phyloP scores from a whole-genome alignment of 2,329 filamentous ascomycete genomes.

The Grosmannia serpens region DNA sequence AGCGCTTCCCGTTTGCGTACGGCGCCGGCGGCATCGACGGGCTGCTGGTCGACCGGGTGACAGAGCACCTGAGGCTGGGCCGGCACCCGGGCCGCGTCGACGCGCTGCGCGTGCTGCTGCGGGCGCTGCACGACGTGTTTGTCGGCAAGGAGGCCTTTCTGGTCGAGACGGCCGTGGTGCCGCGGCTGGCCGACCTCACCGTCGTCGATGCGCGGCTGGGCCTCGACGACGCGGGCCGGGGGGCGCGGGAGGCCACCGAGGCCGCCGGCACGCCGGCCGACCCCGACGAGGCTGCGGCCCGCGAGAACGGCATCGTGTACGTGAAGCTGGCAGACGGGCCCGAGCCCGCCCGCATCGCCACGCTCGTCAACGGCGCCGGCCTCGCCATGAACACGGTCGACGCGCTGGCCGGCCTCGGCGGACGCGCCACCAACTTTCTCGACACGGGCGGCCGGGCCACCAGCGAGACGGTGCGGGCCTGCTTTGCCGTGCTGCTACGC shows the following conservation, averaged over 20 bases:
- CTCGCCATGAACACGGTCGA: conserved; percentile 89
- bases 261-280: conserved; percentile 17
- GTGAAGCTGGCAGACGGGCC: conserved; percentile 40
- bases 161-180: conserved; percentile 26
- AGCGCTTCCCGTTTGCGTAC: conserved; percentile 53
- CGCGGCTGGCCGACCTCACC: conserved; percentile 12
- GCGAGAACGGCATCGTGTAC: conserved; percentile 65
- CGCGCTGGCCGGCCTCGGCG: conserved; percentile 56
- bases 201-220: conserved; percentile 30
- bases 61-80: conserved; percentile 41
- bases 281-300: conserved; percentile 24
- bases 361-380: conserved; percentile 78
- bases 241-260: conserved; percentile 23
- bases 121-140: conserved; percentile 41
- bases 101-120: conserved; percentile 36
- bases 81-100: conserved; percentile 24
- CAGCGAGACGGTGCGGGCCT: conserved; percentile 63
- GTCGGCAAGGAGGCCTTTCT: conserved; percentile 32
- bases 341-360: conserved; percentile 53
- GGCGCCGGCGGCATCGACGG: conserved; percentile 30
- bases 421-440: conserved; percentile 69
- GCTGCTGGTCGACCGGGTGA: conserved; percentile 28
- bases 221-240: conserved; percentile 34
- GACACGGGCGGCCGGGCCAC: conserved; percentile 88
- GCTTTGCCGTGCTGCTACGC: conserved; percentile 60